phyloP scores from a whole-genome alignment of 1,139 yeast species.

The Kodamaea anthophila region DNA sequence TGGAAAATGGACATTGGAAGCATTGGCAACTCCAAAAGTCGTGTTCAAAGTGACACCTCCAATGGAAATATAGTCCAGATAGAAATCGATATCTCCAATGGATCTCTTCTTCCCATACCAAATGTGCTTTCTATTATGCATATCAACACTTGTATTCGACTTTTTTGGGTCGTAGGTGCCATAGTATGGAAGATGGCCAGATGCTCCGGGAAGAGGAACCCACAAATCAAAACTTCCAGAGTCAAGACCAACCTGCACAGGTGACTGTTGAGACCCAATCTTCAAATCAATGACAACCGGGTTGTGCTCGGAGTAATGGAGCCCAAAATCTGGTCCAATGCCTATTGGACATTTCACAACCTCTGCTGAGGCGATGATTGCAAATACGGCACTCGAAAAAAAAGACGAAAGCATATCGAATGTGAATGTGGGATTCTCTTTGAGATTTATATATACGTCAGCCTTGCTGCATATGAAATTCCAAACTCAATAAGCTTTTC shows the following conservation, averaged over 20 bases:
- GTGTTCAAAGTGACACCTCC: constrained; percentile 24
- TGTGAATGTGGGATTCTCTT: too few relatives aligned
- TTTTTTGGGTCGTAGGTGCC: constrained; percentile 1
- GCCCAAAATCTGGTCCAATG: neutral
- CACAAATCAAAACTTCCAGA: constrained; percentile 68
- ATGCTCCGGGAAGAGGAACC: constrained; percentile 26
- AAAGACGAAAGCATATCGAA: too few relatives aligned
- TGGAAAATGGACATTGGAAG: constrained; percentile 52
- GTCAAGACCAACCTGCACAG: constrained; percentile 42
- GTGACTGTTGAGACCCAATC: constrained; percentile 20
- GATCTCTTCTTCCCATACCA: neutral
- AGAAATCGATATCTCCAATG: neutral
- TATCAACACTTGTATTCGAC: constrained; percentile 8
- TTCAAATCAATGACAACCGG: neutral
- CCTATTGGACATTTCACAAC: too few relatives aligned
- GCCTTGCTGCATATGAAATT: too few relatives aligned
- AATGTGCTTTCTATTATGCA: neutral
- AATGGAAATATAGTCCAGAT: too few relatives aligned
- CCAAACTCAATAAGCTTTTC: too few relatives aligned
- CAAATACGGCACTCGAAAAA: too few relatives aligned
- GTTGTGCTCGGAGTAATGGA: constrained; percentile 1
- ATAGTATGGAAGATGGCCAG: neutral
- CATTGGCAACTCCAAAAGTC: constrained; percentile 50
- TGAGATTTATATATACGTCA: too few relatives aligned
- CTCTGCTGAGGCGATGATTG: too few relatives aligned